Conservation (phyloP, 495 filamentous ascomycete genomes). For the Evernia prunastri region DNA sequence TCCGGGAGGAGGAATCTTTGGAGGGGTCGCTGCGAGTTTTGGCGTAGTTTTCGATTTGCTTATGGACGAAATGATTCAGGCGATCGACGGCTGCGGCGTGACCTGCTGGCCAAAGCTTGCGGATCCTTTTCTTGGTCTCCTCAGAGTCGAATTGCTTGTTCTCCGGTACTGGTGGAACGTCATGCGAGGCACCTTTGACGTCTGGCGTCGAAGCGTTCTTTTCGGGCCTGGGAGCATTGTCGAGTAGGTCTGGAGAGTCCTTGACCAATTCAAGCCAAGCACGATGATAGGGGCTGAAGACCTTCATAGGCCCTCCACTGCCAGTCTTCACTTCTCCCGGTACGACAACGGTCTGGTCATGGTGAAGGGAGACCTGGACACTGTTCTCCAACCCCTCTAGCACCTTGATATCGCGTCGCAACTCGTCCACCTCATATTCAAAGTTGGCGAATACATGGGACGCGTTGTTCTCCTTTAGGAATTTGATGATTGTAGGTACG, state of each 20-base stretch:
- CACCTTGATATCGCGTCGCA: constrained; percentile 43
- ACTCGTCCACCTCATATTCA: constrained; percentile 75
- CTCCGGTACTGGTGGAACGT: constrained; percentile 30
- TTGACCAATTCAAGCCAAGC: constrained; percentile 35
- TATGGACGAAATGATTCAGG: constrained; percentile 33
- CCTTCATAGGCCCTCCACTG: constrained; percentile 36
- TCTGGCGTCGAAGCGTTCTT: constrained; percentile 27
- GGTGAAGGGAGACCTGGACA: constrained; percentile 28
- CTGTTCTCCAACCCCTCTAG: constrained; percentile 27
- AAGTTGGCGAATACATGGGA: constrained; percentile 61
- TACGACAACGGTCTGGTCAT: constrained; percentile 39
- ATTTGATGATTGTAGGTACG: constrained; percentile 32
- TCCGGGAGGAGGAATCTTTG: constrained; percentile 33
- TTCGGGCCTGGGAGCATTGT: constrained; percentile 30
- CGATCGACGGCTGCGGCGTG: constrained; percentile 37
- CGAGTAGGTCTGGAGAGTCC: constrained; percentile 30
- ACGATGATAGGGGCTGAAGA: constrained; percentile 40
- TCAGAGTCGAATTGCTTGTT: constrained; percentile 36
- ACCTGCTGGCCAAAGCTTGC: constrained; percentile 40
- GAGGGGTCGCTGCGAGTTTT: constrained; percentile 35
- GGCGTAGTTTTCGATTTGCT: constrained; percentile 35
- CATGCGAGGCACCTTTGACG: constrained; percentile 26
- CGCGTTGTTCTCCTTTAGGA: constrained; percentile 33
- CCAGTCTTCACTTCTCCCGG: constrained; percentile 33
- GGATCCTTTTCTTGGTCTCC: constrained; percentile 32